Percentiles rank a stretch among this genome's conserved stretches.
Evolutionary conservation across 306 rosid species (phyloP).

Genomic region (Boehmeria nivea): DNA sequence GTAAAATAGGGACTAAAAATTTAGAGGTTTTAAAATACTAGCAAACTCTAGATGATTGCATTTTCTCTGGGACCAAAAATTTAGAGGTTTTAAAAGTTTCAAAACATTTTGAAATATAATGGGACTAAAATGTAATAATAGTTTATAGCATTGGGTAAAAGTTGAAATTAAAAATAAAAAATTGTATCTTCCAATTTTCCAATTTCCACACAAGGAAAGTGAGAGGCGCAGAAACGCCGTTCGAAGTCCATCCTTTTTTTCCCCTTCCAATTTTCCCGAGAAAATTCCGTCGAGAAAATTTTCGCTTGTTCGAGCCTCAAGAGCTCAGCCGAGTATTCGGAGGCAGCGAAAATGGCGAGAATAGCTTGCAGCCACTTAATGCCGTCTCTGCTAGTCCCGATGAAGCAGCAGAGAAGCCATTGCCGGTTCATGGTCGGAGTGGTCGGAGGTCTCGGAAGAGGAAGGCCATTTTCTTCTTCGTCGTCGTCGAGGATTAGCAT

Average conservation of each 20-base stretch:
- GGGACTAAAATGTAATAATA: too few relatives aligned
- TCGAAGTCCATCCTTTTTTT: neutral
- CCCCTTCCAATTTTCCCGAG: neutral
- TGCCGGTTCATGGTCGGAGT: constrained; percentile 28
- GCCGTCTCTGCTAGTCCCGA: constrained; percentile 40
- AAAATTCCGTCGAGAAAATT: neutral
- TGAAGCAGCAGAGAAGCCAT: constrained; percentile 50
- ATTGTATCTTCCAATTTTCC: too few relatives aligned
- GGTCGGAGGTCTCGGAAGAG: constrained; percentile 23
- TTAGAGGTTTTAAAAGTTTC: too few relatives aligned
- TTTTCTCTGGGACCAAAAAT: too few relatives aligned
- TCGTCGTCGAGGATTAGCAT: constrained; percentile 70
- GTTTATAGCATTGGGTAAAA: too few relatives aligned
- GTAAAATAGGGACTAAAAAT: too few relatives aligned
- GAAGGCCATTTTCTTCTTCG: constrained; percentile 53
- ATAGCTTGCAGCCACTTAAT: constrained; percentile 22
- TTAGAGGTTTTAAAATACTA: too few relatives aligned
- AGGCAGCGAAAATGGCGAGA: constrained; percentile 25
- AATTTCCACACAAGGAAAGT: too few relatives aligned
- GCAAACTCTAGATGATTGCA: too few relatives aligned
- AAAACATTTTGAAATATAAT: too few relatives aligned
- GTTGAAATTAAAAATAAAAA: too few relatives aligned
- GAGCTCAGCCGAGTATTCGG: neutral
- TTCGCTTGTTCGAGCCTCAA: too few relatives aligned
- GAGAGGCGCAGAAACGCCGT: constrained; percentile 2